Evolutionary conservation across 1,139 yeast species (phyloP).

Genomic region (Magnusiomyces paraingens): DNA sequence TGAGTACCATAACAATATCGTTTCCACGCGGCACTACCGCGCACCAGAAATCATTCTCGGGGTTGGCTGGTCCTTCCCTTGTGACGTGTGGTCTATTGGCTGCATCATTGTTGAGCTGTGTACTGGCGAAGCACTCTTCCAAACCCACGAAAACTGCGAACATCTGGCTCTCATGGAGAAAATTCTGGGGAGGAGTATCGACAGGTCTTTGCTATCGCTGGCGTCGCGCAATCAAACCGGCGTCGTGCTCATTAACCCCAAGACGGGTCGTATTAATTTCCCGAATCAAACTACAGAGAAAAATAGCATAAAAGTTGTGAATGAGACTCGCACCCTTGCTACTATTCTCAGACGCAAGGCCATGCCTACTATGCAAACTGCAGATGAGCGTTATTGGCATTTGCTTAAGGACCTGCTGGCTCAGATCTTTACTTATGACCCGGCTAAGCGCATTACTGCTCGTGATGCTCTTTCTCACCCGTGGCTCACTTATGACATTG

Average conservation of each 20-base stretch:
- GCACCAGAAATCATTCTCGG: conserved; percentile 97
- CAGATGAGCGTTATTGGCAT: conserved; percentile 38
- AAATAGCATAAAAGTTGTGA: conserved; percentile 44
- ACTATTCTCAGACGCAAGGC: conserved; percentile 25
- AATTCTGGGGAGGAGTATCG: conserved; percentile 41
- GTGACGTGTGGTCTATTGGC: conserved; percentile 97
- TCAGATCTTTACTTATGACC: conserved; percentile 74
- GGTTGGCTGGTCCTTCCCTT: conserved; percentile 87
- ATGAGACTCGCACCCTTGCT: conserved; percentile 47
- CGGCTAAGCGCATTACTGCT: conserved; percentile 67
- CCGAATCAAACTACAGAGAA: conserved; percentile 39
- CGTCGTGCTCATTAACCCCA: conserved; percentile 19
- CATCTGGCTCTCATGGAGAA: conserved; percentile 94
- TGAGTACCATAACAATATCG: conserved; percentile 88
- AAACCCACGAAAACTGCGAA: conserved; percentile 89
- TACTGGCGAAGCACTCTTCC: conserved; percentile 93
- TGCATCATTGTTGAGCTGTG: conserved; percentile 87
- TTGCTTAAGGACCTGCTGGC: conserved; percentile 51
- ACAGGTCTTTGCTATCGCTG: conserved; percentile 24
- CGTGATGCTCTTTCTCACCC: conserved; percentile 74
- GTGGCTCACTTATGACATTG: conserved; percentile 28
- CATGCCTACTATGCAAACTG: conserved; percentile 17
- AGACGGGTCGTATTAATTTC: conserved; percentile 25
- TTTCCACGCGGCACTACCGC: conserved; percentile 86
- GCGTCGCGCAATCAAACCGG: conserved; percentile 26